These are phyloP conservation scores for Sporisorium graminicola DNA, from an alignment of 1,284 basidiomycete genomes.

Conservation along the genomic window DNA sequence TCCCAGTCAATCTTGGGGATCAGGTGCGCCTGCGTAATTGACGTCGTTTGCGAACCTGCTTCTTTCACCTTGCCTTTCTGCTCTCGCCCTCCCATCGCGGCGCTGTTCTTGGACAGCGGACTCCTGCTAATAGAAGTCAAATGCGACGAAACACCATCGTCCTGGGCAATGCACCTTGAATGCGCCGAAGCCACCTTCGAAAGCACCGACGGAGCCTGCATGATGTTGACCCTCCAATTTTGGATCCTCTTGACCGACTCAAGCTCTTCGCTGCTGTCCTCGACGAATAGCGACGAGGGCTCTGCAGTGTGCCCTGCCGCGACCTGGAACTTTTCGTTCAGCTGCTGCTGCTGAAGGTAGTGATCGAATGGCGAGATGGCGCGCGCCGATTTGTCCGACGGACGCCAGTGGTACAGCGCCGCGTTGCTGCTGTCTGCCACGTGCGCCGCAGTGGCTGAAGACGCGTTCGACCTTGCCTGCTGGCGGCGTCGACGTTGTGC, in stretches of 20 bases:
- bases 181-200: slow-evolving; percentile 21
- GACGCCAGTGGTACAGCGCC: slow-evolving; percentile 20
- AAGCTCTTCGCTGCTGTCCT: slow-evolving; percentile 7
- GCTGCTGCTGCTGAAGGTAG: background rate
- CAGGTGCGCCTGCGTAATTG: slow-evolving; percentile 9
- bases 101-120: slow-evolving; percentile 23
- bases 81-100: background rate
- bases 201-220: slow-evolving; percentile 6
- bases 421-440: slow-evolving; percentile 12
- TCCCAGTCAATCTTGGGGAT: slow-evolving; percentile 3
- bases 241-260: slow-evolving; percentile 27
- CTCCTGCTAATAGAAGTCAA: slow-evolving; percentile 42
- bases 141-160: slow-evolving; percentile 12
- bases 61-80: background rate
- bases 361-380: background rate
- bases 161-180: background rate
- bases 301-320: background rate
- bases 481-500: background rate
- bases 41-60: slow-evolving; percentile 14
- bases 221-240: slow-evolving; percentile 32
- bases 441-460: background rate
- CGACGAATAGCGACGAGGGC: slow-evolving; percentile 1
- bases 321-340: background rate
- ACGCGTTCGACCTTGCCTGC: background rate
- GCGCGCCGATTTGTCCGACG: slow-evolving; percentile 1